Base-by-base conservation (phyloP, 495 filamentous ascomycete species). In the Xylaria curta region DNA sequence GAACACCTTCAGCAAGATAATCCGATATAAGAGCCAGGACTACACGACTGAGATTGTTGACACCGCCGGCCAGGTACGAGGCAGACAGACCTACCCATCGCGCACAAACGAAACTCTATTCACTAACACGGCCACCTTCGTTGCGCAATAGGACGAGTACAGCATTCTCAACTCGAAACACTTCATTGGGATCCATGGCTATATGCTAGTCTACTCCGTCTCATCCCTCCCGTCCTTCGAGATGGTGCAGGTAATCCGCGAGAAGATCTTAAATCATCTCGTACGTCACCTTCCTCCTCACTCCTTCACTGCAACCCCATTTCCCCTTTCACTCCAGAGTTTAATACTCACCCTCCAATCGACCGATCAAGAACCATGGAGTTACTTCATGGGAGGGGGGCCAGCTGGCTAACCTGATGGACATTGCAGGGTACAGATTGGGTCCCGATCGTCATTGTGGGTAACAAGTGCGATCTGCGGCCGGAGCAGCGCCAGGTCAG, bases 121-220 rank as follows among this genome's bases (percentile, higher is more conserved):
- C 28, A 33, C 66, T 66, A 33, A 74, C 49, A 58, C 24, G 26
- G 24, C 60, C 26, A 10, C 17, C 17, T 4, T 24, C 17, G 66
- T 56, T 44, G n/a, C 53, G 61, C 69, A 44, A 51, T 80, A 97
- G 94, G 96, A 99, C 84, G 97, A 99, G 81, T 98, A 99, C 83
- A 95, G 92, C 78, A 98, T 98, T 76, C 86, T 99, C 65, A 98
- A 97, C 81, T 97, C 93, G 54, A 97, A 98, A 81, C 97, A 99
- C 82, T 98, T 98, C 80, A 99, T 99, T 83, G 96, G 96, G 72
- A 98, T 98, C 75, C 96, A 99, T 87, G 96, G 96, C 49, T 99
- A 99, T 84, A 95, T 99, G 89, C 91, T 99, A 63, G 96, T 97
- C 51, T 99, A 99, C 82, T 97, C 94, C 21, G 93, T 99, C 60